These are phyloP conservation scores for Fraxinus cuspidata DNA, from an alignment of 257 asterid genomes.

Conservation along the genomic window DNA sequence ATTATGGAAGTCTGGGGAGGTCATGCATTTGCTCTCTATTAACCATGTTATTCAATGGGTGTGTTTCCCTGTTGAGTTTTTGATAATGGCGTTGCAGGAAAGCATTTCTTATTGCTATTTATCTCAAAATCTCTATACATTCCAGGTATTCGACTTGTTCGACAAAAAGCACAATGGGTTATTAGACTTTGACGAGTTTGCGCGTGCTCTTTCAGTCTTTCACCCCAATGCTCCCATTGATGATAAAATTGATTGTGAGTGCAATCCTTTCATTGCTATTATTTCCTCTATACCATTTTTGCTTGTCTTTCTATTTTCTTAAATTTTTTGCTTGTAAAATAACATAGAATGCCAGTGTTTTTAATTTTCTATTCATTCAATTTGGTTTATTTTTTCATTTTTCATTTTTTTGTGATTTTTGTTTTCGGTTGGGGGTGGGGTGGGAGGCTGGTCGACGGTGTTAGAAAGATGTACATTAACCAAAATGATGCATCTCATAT, in stretches of 20 bases:
- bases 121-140: not conserved
- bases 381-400: not conserved
- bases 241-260: slow-evolving; percentile 80
- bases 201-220: slow-evolving; percentile 79
- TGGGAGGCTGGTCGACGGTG: not conserved
- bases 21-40: not conserved
- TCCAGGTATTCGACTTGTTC: slow-evolving; percentile 79
- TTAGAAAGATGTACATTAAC: not conserved
- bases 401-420: slow-evolving; percentile 34
- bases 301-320: not conserved
- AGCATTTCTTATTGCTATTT: slow-evolving; percentile 2
- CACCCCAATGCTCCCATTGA: slow-evolving; percentile 84
- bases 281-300: slow-evolving; percentile 11
- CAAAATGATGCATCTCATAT: not conserved
- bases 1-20: not conserved
- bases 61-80: slow-evolving; percentile 2
- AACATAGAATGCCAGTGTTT: not conserved
- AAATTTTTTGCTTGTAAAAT: not conserved
- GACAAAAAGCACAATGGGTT: slow-evolving; percentile 79
- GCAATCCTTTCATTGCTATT: slow-evolving; percentile 10
- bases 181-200: slow-evolving; percentile 84
- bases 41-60: not conserved
- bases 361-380: not conserved
- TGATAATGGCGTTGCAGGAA: not conserved
- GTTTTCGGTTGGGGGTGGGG: not conserved